Conservation (phyloP, 352 stramenopile genomes). For the Globisporangium nodosum region DNA sequence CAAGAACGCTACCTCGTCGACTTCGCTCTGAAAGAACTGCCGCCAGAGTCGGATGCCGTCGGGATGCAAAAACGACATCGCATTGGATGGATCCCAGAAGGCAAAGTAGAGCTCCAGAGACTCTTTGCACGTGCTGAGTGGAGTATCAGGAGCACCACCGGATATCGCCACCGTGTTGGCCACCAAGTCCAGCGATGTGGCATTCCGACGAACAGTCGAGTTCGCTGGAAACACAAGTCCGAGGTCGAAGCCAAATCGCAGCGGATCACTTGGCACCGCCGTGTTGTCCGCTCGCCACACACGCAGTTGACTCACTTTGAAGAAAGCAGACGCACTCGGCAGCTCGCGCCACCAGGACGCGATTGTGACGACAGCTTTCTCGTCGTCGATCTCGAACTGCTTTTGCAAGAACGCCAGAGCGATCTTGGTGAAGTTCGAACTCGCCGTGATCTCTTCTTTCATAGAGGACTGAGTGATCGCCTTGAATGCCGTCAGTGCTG, state of each 20-base stretch:
- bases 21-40: slow-evolving; percentile 9
- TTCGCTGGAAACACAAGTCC: slow-evolving; percentile 31
- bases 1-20: slow-evolving; percentile 10
- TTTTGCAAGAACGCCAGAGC: slow-evolving; percentile 31
- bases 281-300: slow-evolving; percentile 22
- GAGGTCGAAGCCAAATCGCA: slow-evolving; percentile 43
- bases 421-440: slow-evolving; percentile 31
- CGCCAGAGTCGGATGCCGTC: slow-evolving; percentile 24
- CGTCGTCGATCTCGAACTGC: slow-evolving; percentile 23
- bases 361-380: slow-evolving; percentile 21
- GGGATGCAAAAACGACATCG: slow-evolving; percentile 31
- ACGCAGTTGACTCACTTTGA: slow-evolving; percentile 33
- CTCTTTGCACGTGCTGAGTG: slow-evolving; percentile 22
- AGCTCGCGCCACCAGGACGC: slow-evolving; percentile 37
- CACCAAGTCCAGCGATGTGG: slow-evolving; percentile 21
- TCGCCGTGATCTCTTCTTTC: slow-evolving; percentile 17
- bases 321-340: slow-evolving; percentile 35
- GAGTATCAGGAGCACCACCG: slow-evolving; percentile 1
- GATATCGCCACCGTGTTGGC: slow-evolving; percentile 23
- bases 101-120: slow-evolving; percentile 26
- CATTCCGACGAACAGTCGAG: slow-evolving; percentile 16
- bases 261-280: slow-evolving; percentile 20
- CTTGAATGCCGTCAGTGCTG: slow-evolving; percentile 23
- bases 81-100: slow-evolving; percentile 35
- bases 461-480: slow-evolving; percentile 24